Evolutionary conservation across 108 stramenopile genomes (phyloP), one percentile per base, ranked within the genome.

Genomic region (Cyclotella distinguenda): DNA sequence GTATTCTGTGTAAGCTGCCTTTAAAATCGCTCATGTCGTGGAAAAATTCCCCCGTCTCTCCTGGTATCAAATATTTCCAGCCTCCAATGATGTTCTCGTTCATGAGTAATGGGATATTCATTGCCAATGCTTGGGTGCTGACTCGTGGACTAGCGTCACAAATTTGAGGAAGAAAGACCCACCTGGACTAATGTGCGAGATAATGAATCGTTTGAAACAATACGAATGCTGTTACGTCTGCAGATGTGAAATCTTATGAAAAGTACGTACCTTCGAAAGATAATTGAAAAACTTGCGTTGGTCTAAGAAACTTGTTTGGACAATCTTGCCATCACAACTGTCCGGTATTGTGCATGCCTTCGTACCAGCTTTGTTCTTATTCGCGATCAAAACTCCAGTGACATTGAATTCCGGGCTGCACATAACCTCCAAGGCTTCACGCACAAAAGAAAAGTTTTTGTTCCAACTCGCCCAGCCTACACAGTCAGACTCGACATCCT

Each of bases 91-190:
- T 79, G 32, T 79, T 74, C 13, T 68, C 59, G 31, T 79, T 79
- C 74, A 75, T 79, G 11, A 79, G 69, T 25, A 79, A 25, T 30
- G 78, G 78, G 13, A 49, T 40, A 35, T 79, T 57, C 72, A 79
- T 73, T 21, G 74, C 35, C 46, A 79, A 47, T 35, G 73, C 78
- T 42, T 79, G 78, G 9, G 74, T 75, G 52, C 62, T 75, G 3
- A 79, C 74, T 33, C 78, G 54, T 50, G 78, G 78, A 69, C 60
- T 63, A 5, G 78, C 78, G 58, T 79, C 78, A 51, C 62, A 75
- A 35, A 79, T 57, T 43, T 79, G 78, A 32, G 78, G 78, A 0
- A 79, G 30, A 56, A 79, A 79, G n/a, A 27, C 68, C 58, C 66
- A 79, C 40, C 78, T 61, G 44, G 72, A 23, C 68, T 79, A 50